Percentiles rank a stretch among this genome's conserved stretches.
phyloP scores from a whole-genome alignment of 257 asterid genomes.

The Leptodermis oblonga region DNA sequence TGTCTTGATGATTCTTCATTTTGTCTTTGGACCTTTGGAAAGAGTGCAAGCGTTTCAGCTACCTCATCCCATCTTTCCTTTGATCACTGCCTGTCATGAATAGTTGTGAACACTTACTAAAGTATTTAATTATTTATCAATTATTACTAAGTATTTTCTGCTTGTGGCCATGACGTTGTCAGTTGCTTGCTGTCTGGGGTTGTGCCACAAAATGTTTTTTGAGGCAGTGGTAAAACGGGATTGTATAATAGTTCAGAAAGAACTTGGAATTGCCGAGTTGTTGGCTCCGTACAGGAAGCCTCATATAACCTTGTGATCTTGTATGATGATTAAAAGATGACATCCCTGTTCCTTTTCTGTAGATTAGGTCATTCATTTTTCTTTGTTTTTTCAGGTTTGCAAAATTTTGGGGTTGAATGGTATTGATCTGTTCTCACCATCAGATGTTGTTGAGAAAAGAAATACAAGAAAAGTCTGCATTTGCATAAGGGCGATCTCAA shows the following conservation, averaged over 20 bases:
- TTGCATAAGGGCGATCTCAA: slow-evolving; percentile 80
- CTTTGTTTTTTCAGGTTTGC: slow-evolving; percentile 45
- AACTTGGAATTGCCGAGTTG: neutral
- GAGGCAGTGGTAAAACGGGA: neutral
- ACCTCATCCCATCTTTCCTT: neutral
- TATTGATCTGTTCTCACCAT: slow-evolving; percentile 89
- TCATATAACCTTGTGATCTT: neutral
- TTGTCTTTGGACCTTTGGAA: neutral
- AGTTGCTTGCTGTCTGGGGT: neutral
- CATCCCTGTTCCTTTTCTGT: neutral
- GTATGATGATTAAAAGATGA: neutral
- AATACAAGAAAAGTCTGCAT: slow-evolving; percentile 78
- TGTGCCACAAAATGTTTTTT: neutral
- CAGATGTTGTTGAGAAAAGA: slow-evolving; percentile 88
- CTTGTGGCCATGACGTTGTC: neutral
- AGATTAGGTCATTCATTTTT: neutral
- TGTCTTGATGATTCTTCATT: neutral
- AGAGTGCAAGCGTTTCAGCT: neutral
- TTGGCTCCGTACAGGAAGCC: neutral
- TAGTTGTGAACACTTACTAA: neutral
- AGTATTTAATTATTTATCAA: neutral
- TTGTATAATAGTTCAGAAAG: neutral
- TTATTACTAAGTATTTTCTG: neutral
- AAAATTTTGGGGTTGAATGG: slow-evolving; percentile 85
- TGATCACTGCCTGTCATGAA: neutral